These are phyloP conservation scores for Puccinia coronata DNA, from an alignment of 1,284 basidiomycete genomes.

Conservation along the genomic window DNA sequence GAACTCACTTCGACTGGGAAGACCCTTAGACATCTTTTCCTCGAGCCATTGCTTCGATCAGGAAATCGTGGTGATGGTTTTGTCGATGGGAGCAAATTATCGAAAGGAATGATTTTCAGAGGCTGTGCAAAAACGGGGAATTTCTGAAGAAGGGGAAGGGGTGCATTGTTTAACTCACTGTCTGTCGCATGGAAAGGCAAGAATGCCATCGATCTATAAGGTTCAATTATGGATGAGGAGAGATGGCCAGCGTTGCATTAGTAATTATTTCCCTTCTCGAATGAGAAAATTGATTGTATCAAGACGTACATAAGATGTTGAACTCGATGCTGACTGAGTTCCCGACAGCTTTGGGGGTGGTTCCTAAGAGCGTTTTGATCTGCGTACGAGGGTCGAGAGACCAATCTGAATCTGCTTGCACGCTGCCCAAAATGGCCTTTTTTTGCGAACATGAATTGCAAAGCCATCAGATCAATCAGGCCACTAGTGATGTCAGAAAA, in stretches of 20 bases:
- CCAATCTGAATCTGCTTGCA: slow-evolving; percentile 49
- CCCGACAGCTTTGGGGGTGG: slow-evolving; percentile 40
- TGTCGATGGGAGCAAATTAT: not conserved
- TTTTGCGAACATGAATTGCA: too few species aligned
- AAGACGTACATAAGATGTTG: slow-evolving; percentile 39
- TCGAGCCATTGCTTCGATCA: slow-evolving; percentile 31
- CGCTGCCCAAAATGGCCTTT: slow-evolving; percentile 44
- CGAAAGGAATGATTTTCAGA: not conserved
- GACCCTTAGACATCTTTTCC: slow-evolving; percentile 44
- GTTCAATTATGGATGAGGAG: not conserved
- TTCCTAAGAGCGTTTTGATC: slow-evolving; percentile 40
- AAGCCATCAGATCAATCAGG: too few species aligned
- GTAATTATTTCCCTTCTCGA: too few species aligned
- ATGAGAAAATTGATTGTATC: not conserved
- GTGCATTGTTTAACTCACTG: not conserved
- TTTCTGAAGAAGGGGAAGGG: not conserved
- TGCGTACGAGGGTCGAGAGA: slow-evolving; percentile 35
- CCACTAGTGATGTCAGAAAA: too few species aligned
- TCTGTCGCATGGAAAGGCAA: slow-evolving; percentile 31
- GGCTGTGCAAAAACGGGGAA: not conserved
- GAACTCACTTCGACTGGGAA: slow-evolving; percentile 41
- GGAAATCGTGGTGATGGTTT: not conserved
- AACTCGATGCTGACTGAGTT: slow-evolving; percentile 46
- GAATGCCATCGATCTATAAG: slow-evolving; percentile 47
- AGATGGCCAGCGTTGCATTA: too few species aligned